Conservation (phyloP, 2,329 filamentous ascomycete species). For the Colletotrichum endophyticum region DNA sequence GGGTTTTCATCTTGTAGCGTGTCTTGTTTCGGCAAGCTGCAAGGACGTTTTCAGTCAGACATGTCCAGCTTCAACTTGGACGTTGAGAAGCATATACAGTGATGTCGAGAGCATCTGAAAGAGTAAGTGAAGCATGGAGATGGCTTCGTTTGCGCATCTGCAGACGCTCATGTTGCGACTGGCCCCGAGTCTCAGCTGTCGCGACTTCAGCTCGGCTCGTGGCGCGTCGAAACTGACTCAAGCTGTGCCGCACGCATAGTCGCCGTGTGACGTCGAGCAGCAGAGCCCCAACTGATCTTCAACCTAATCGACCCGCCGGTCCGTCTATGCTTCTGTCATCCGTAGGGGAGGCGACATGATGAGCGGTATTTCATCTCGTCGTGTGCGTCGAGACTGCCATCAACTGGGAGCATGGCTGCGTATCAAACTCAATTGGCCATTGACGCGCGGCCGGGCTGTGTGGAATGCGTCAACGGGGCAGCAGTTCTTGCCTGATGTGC, state of each 20-base stretch:
- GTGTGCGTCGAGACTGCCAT: neutral
- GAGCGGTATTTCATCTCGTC: neutral
- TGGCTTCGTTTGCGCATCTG: neutral
- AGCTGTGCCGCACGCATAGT: neutral
- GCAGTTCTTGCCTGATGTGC: neutral
- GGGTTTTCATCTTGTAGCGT: neutral
- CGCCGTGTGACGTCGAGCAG: neutral
- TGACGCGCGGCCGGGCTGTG: neutral
- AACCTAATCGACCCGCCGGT: neutral
- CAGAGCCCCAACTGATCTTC: neutral
- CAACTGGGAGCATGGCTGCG: constrained; percentile 10
- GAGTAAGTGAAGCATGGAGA: neutral
- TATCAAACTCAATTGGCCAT: constrained; percentile 9
- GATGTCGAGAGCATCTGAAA: neutral
- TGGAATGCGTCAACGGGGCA: neutral
- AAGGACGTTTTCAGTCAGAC: neutral
- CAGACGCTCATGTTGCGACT: neutral
- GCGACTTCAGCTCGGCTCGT: neutral
- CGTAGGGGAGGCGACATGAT: neutral
- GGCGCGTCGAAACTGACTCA: neutral
- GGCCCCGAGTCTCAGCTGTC: neutral
- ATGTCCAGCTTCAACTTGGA: neutral
- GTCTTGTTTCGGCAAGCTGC: neutral
- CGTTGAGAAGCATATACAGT: neutral
- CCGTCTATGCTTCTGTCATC: constrained; percentile 13